A percentile compares a stretch with the other conserved stretches of the same genome.
These are phyloP conservation scores for Sphaceloma murrayae DNA, from an alignment of 2,329 filamentous ascomycete genomes.

Conservation along the genomic window DNA sequence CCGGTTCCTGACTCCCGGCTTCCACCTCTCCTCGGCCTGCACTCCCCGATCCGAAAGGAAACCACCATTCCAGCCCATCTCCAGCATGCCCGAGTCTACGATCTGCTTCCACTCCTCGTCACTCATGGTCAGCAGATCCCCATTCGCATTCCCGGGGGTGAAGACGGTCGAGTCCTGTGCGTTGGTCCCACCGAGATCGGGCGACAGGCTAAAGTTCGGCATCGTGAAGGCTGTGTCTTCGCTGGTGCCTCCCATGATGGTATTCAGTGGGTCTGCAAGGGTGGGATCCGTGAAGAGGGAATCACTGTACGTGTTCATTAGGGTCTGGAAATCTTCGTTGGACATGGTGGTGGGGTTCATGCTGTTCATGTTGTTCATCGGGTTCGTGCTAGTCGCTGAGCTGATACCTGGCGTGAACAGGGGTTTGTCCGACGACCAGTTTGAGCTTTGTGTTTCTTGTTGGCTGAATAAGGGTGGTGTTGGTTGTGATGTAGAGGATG, in stretches of 20 bases:
- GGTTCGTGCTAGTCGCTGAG: background rate
- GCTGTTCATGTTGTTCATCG: background rate
- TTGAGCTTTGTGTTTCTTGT: constrained; percentile 5
- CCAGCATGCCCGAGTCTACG: constrained; percentile 6
- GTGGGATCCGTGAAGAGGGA: constrained; percentile 2
- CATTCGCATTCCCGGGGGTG: background rate
- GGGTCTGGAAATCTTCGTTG: constrained; percentile 15
- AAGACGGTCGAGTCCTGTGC: constrained; percentile 2
- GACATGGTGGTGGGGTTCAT: constrained; percentile 6
- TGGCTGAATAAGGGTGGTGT: constrained; percentile 10
- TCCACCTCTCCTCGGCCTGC: background rate
- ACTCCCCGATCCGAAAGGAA: constrained; percentile 8
- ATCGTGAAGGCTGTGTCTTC: constrained; percentile 16
- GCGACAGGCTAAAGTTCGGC: constrained; percentile 6
- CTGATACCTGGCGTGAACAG: background rate
- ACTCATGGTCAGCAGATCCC: constrained; percentile 10
- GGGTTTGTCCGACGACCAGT: constrained; percentile 5
- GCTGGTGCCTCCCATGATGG: constrained; percentile 3
- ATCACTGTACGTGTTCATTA: constrained; percentile 13
- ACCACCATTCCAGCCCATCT: constrained; percentile 12
- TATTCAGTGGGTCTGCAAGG: constrained; percentile 10
- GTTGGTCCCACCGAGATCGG: background rate
- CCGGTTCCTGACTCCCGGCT: constrained; percentile 1
- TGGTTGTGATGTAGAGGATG: constrained; percentile 10
- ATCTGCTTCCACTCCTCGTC: constrained; percentile 13